Evolutionary conservation across 1,284 basidiomycete species (phyloP), one percentile per base, ranked within the genome.

Genomic region (Ceratobasidium papillatum): DNA sequence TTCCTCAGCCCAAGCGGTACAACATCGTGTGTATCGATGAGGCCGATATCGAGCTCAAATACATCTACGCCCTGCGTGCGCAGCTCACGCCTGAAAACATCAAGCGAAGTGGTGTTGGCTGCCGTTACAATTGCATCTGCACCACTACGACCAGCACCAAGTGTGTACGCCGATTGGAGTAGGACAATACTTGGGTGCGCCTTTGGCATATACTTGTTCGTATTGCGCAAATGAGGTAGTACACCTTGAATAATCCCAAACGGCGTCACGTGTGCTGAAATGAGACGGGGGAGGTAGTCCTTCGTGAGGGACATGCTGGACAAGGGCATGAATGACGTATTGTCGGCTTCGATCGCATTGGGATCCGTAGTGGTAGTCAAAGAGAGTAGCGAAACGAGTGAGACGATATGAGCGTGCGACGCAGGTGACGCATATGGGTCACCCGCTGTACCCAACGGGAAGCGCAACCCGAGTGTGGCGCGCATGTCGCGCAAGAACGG

Each of bases 391-490:
- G 77, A 77, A 51, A 78, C 74, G 59, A 77, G 47, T 41, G 75
- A 75, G 32, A 69, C 74, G 14, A 78, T 43, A 34, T 52, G 69
- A 3, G 64, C 38, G 36, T 64, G 86, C 0, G 89, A 84, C 22
- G 86, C 88, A 41, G 77, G 71, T 11, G 78, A 77, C 3, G 80
- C 76, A 79, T 90, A 92, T 1, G 93, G 93, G 80, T 95, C 94
- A 36, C 94, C 93, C 0, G 91, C 84, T 17, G 88, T 82, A 49
- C 87, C 89, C 77, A 93, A 86, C 2, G 94, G 94, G 83, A 94
- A 95, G 52, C 89, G 87, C 75, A 92, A 88, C n/a, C 91, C 91
- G 9, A 95, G 85, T 0, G 92, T 89, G 0, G 93, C 91, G 4
- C 89, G 85, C 52, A 95, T 83, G 1, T 92, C 93, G 64, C 93